phyloP scores from a whole-genome alignment of 176 grass and related monocot genomes.

The Guadua angustifolia region DNA sequence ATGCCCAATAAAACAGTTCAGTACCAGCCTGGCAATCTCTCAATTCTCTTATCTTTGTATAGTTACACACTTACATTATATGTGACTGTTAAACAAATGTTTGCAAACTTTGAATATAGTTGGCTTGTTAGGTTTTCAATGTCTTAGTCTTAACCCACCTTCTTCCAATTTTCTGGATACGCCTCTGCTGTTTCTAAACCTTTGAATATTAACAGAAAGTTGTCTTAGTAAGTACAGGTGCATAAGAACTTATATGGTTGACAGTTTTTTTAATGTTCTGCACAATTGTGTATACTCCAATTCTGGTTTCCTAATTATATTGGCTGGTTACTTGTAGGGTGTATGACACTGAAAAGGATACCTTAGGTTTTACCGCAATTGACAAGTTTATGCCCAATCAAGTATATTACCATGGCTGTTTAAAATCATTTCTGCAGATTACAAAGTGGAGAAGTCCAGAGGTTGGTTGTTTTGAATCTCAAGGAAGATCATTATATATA shows the following conservation, averaged over 20 bases:
- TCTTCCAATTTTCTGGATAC: no score
- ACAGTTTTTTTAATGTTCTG: background rate
- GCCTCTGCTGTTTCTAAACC: slow-evolving; percentile 6
- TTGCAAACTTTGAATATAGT: no score
- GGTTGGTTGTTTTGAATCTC: slow-evolving; percentile 50
- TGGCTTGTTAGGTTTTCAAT: no score
- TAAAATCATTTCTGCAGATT: slow-evolving; percentile 97
- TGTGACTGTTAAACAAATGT: no score
- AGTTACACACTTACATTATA: no score
- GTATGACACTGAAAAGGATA: slow-evolving; percentile 93
- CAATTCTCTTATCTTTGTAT: no score
- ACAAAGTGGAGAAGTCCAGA: slow-evolving; percentile 98
- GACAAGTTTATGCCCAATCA: slow-evolving; percentile 79
- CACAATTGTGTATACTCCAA: slow-evolving; percentile 15
- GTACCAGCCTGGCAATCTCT: no score
- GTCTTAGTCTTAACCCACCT: no score
- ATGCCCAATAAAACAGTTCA: no score
- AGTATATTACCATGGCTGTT: slow-evolving; percentile 92
- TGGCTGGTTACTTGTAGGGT: slow-evolving; percentile 64
- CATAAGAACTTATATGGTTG: background rate
- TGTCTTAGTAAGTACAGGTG: background rate
- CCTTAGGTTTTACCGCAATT: slow-evolving; percentile 85
- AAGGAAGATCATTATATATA: background rate
- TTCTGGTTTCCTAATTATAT: slow-evolving; percentile 44
- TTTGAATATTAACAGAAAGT: slow-evolving; percentile 28